Base-by-base conservation (phyloP, 495 filamentous ascomycete genomes). In the Daldinia grandis region DNA sequence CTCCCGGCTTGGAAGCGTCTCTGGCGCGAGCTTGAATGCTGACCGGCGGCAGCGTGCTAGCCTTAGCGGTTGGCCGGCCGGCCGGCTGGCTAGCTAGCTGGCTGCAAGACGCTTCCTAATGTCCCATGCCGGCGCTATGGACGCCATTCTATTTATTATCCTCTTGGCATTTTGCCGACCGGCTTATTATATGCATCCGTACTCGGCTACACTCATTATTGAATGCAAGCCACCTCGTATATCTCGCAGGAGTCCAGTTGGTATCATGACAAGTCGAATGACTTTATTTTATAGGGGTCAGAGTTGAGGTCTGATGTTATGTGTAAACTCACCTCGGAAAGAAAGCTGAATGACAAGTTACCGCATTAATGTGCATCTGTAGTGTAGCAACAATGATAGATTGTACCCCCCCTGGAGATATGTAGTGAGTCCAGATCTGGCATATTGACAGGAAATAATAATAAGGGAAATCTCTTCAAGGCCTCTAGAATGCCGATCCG, bases 101-200 rank as follows among this genome's bases (percentile, higher is more conserved):
- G 49, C 49, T 53, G 25, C 24, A 53, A 53, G 25, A 50, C 1
- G 49, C 27, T 51, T 51, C 28, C 5, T 28, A 62, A 12, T 27
- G 28, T 27, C 50, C 58, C 61, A 49, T 65, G 57, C 31, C 51
- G 51, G 57, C 58, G 53, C 37, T 62, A 58, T 66, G 58, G 58
- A 19, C 53, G 51, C 58, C 63, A 54, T 50, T 67, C 27, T 66
- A 37, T 40, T 64, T 59, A 54, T 59, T 63, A 19, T 64, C 40
- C 35, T 47, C 54, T 64, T 67, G 47, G 59, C 59, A 62, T 62
- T 71, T 58, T 71, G 57, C 58, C 58, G 58, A 50, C 19, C 56
- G 42, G 15, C 35, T 30, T 37, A 58, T 30, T 37, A 54, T 12
- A 14, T 62, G 58, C 62, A 44, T 58, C 68, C 68, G 51, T 59